Evolutionary conservation across 441 rosid species (phyloP).

Genomic region (Kokia cookei): DNA sequence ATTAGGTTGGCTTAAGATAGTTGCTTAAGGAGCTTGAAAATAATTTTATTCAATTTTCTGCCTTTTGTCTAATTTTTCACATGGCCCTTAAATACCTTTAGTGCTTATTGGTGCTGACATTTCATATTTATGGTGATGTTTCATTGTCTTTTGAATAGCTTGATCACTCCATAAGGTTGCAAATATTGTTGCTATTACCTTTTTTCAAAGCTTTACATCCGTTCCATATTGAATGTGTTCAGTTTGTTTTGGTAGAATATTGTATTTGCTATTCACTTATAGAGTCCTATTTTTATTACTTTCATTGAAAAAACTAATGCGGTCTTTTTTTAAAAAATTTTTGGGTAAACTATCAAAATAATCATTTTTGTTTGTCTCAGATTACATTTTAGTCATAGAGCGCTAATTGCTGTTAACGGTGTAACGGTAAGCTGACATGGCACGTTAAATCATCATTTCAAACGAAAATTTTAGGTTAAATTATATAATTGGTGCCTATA

Average conservation of each 20-base stretch:
- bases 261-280: neutral
- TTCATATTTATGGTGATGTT: neutral
- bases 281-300: neutral
- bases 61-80: neutral
- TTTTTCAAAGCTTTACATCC: neutral
- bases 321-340: neutral
- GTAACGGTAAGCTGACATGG: no score
- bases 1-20: neutral
- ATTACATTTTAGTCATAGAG: no score
- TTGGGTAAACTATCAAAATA: no score
- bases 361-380: no score
- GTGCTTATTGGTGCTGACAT: neutral
- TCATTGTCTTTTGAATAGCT: slow-evolving; percentile 1
- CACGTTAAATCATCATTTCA: no score
- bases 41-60: neutral
- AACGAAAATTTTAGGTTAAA: no score
- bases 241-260: neutral
- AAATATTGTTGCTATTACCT: neutral
- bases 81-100: neutral
- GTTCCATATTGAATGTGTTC: neutral
- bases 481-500: no score
- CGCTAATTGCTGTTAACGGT: no score
- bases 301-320: neutral
- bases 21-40: slow-evolving; percentile 1
- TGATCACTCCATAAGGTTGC: neutral